phyloP scores from a whole-genome alignment of 768 basidiomycete genomes.

The Boletus subcaerulescens region DNA sequence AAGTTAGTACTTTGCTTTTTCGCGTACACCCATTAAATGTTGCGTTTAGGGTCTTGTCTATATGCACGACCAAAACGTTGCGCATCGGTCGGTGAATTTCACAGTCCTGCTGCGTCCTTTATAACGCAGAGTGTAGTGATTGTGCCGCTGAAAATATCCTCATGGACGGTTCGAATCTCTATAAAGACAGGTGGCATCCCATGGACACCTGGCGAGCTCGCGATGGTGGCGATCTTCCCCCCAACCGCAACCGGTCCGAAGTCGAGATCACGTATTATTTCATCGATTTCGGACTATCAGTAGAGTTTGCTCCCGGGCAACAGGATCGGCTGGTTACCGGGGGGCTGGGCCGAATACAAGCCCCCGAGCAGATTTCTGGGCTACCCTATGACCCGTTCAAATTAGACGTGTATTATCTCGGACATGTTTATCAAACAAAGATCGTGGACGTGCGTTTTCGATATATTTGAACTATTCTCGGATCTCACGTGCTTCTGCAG shows the following conservation, averaged over 20 bases:
- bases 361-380: constrained; percentile 21
- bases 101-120: fast-evolving
- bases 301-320: constrained; percentile 17
- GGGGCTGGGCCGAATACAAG: constrained; percentile 9
- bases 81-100: constrained; percentile 29
- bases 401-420: constrained; percentile 28
- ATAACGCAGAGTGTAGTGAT: constrained; percentile 17
- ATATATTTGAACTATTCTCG: too few species aligned
- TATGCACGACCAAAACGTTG: constrained; percentile 35
- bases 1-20: constrained; percentile 5
- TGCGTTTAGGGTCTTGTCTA: constrained; percentile 31
- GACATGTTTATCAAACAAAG: constrained; percentile 20
- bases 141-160: constrained; percentile 31
- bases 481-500: too few species aligned
- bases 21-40: too few species aligned
- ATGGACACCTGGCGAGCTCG: constrained; percentile 2
- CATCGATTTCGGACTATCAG: constrained; percentile 37
- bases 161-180: constrained; percentile 27
- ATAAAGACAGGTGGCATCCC: constrained; percentile 29
- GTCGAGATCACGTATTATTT: constrained; percentile 32
- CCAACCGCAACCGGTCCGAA: constrained; percentile 22
- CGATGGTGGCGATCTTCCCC: constrained; percentile 10
- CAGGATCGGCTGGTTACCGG: background rate
- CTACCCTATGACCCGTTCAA: constrained; percentile 31
- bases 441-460: constrained; percentile 18